Base-by-base conservation (phyloP, 257 asterid genomes). In the Scutellaria galericulata region DNA sequence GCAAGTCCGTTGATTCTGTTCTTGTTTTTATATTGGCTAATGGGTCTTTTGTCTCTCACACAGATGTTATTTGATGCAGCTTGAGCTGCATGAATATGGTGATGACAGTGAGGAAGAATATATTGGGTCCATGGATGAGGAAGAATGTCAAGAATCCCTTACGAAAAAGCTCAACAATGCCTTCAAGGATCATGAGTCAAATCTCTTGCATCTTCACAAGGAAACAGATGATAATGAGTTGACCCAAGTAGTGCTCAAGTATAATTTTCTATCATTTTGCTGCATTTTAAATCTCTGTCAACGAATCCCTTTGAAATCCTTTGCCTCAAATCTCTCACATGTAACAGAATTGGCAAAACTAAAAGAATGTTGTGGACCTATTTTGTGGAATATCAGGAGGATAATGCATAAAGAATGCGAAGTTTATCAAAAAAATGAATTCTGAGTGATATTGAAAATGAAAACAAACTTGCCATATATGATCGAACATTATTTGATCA, bases 41-140 rank as follows among this genome's bases (percentile, higher is more conserved):
- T 7, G 5, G 56, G 67, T 15, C 4, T 67, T 9, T 40, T 5
- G 60, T 45, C 44, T 55, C 83, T 84, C 45, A 73, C 63, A 2
- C 46, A 12, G 39, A 55, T 54, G 37, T 71, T 66, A 40, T 61
- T 54, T 47, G 18, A 42, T 77, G 75, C 86, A 94, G 99, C 96
- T 89, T 71, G 92, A 91, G 80, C 89, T 83, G 84, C 80, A 89
- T 39, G 97, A 94, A 82, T 94, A 94, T 78, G 95, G 88, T 39
- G 42, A 82, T 22, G 92, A 90, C 15, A 44, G 80, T 44, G 97
- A 88, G 66, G 96, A 85, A 47, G 92, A 85, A 48, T 76, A 60
- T 73, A 71, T 56, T 59, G 88, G 68, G 56, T 81, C 60, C 76
- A 73, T 73, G 73, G 74, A 65, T 45, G 93, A 88, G 68, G 79